Base-by-base conservation (phyloP, 2,329 filamentous ascomycete species). In the Diaporthe citriasiana region DNA sequence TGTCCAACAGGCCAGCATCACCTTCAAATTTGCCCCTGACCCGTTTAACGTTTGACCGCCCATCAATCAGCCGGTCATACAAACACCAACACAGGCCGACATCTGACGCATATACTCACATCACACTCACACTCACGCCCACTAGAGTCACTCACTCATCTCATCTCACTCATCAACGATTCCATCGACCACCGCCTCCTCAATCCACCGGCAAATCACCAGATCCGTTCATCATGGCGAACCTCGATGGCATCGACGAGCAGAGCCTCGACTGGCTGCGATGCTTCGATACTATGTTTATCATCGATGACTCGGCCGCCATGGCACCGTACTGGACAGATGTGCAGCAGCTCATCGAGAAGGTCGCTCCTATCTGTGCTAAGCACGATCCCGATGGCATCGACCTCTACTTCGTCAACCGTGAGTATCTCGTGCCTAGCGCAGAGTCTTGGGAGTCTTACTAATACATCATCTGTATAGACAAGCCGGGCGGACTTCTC, bases 331-430 rank as follows among this genome's bases (percentile, higher is more conserved):
- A 71, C 56, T 71, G 70, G 70, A 35, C n/a, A 7, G 70, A 71
- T 35, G 70, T 71, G 33, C 70, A 71, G 56, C 35, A 53, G 3
- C 70, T 71, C 8, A 71, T 71, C 70, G 70, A 71, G 70, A 63
- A 63, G 56, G 70, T 71, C 22, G 70, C 70, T 3, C 70, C 70
- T 9, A 71, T 71, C 70, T 71, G 70, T 19, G 70, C 70, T 1
- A 33, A 63, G 70, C 70, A 71, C 57, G 70, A 71, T 22, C 70
- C 70, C 7, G 70, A 71, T 6, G 70, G 70, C 19, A 71, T 71
- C 57, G 70, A 71, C 25, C 70, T 71, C 56, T 71, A 71, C 70
- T 71, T 71, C 45, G 56, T 71, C 35, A 71, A 71, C 56, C 70
- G 70, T 63, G 22, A 45, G 70, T 55, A 35, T 12, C 40, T 42